Evolutionary conservation across 352 stramenopile species (phyloP), one percentile per base, ranked within the genome.

Genomic region (Pythium rishiriense): DNA sequence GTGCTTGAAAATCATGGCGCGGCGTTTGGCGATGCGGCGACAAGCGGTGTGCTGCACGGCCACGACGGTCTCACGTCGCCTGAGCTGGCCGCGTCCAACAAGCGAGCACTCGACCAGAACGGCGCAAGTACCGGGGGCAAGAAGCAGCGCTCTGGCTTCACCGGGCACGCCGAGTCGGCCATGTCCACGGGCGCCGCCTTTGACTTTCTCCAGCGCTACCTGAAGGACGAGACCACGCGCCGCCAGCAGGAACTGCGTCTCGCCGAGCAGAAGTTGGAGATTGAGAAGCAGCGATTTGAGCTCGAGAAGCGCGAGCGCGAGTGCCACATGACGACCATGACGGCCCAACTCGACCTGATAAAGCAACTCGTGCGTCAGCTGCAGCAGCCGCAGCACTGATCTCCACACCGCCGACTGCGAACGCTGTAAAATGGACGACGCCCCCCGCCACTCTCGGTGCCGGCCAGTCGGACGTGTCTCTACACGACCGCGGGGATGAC

Each of bases 231-330:
- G 46, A 37, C 39, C 10, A 26, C 24, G 17, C 62, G 54, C 11
- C 62, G 62, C 28, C 52, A 58, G 29, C 52, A 68, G 42, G 62
- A 68, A 21, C 53, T 63, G 22, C 62, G 48, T 26, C 43, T 68
- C 37, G 62, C 62, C 31, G 62, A 68, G 46, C 52, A 68, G 33
- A 58, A 58, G 21, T 7, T 68, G 29, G 62, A 68, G 53, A 51
- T 68, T 15, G 62, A 68, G 45, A 68, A 68, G 37, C 62, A 68
- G 39, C 62, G 62, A 26, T 68, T 68, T 31, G 62, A 68, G n/a
- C 39, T 68, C 24, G 62, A 68, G 35, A 68, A 68, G 37, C 62
- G 62, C 43, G 62, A 68, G 62, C 62, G 62, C 31, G 62, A 68
- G 62, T 61, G 41, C 52, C 52, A 62, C 41, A 58, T 68, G 21